These are phyloP conservation scores for Ulmus americana DNA, from an alignment of 331 rosid genomes.

Conservation along the genomic window DNA sequence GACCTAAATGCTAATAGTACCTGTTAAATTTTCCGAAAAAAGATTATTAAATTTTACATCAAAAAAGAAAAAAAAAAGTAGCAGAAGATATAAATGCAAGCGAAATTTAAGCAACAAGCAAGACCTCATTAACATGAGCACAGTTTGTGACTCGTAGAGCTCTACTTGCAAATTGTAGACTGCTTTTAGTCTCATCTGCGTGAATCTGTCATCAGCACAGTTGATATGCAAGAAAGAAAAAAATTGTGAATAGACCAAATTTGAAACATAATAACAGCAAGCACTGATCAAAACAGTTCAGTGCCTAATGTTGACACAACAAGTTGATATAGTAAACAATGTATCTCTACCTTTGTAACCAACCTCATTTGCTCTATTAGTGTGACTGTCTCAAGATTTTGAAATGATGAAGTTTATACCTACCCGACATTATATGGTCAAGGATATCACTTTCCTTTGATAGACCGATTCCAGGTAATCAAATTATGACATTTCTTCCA, in stretches of 20 bases:
- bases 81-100: slow-evolving; percentile 3
- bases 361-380: not conserved
- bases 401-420: not conserved
- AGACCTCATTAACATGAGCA: slow-evolving; percentile 96
- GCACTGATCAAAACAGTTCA: not conserved
- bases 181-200: slow-evolving; percentile 93
- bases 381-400: not conserved
- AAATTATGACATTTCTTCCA: no score
- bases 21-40: slow-evolving; percentile 12
- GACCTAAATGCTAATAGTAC: not conserved
- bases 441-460: no score
- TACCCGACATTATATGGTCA: not conserved
- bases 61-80: slow-evolving; percentile 5
- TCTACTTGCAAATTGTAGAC: slow-evolving; percentile 95
- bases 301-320: not conserved
- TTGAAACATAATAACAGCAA: not conserved
- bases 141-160: slow-evolving; percentile 91
- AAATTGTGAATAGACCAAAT: not conserved
- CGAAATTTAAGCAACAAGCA: slow-evolving; percentile 25
- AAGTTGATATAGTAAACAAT: not conserved
- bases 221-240: slow-evolving; percentile 20
- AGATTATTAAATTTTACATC: slow-evolving; percentile 3
- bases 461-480: no score
- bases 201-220: slow-evolving; percentile 58
- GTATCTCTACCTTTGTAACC: not conserved